phyloP scores from a whole-genome alignment of 225 moss, liverwort and hornwort species.

The Straminergon stramineum region DNA sequence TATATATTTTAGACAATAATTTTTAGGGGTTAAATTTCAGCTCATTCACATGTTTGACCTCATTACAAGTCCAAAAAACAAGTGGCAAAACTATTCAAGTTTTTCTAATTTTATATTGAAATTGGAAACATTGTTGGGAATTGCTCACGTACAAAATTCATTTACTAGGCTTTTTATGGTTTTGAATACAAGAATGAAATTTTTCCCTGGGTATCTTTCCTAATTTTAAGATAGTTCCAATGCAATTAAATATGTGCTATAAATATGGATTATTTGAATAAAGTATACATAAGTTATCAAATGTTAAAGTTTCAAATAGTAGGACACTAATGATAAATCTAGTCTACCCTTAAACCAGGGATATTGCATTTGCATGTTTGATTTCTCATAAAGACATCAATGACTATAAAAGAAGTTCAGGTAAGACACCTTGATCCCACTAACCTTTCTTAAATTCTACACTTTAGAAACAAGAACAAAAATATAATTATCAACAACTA shows the following conservation, averaged over 20 bases:
- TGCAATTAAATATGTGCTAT: not conserved
- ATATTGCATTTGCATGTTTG: not conserved
- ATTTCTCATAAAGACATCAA: not conserved
- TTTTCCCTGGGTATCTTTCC: no score
- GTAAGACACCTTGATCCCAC: not conserved
- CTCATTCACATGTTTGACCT: not conserved
- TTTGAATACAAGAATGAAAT: not conserved
- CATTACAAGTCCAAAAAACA: not conserved
- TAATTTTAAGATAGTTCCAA: not conserved
- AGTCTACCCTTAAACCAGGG: not conserved
- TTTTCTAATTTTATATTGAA: not conserved
- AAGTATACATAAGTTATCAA: not conserved
- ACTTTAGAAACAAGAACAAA: not conserved
- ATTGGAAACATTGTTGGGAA: not conserved
- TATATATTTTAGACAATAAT: not conserved
- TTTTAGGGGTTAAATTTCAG: rapidly evolving
- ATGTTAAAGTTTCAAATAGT: not conserved
- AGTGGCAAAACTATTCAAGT: not conserved
- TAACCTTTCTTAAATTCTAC: not conserved
- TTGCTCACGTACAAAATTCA: not conserved
- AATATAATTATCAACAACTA: not conserved
- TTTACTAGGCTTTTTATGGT: no score
- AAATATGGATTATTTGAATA: not conserved
- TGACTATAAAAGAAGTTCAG: not conserved
- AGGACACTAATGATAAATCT: not conserved